Evolutionary conservation across 2,329 filamentous ascomycete species (phyloP).

Genomic region (Ophiostoma sp.): DNA sequence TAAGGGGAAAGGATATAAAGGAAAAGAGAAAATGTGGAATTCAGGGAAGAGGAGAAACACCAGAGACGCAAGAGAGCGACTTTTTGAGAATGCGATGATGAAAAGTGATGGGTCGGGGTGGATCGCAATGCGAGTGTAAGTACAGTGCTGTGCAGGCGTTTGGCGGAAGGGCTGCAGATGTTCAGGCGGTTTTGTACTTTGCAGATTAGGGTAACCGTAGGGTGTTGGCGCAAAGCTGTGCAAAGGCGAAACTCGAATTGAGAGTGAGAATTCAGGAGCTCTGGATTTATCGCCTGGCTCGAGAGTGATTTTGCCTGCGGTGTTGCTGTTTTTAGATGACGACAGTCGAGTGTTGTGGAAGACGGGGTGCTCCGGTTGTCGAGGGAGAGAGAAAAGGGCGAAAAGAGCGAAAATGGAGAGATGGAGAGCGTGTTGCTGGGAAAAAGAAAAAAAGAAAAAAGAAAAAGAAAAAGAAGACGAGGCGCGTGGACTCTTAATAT

Average conservation of each 20-base stretch:
- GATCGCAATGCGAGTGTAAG: conserved; percentile 11
- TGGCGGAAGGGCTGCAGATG: neutral
- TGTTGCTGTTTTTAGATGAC: neutral
- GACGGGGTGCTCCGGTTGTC: neutral
- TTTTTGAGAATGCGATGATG: conserved; percentile 1
- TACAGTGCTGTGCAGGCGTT: neutral
- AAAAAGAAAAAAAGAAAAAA: neutral
- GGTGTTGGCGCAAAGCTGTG: neutral
- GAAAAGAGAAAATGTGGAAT: neutral
- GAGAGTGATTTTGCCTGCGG: neutral
- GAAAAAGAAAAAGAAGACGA: neutral
- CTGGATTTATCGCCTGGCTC: neutral
- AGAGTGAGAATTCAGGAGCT: neutral
- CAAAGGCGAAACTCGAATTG: neutral
- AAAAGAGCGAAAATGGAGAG: neutral
- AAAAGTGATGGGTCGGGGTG: neutral
- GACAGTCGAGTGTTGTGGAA: neutral
- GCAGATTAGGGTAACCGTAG: neutral
- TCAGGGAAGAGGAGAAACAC: neutral
- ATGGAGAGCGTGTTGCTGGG: neutral
- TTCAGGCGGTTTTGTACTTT: conserved; percentile 1
- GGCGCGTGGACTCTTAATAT: conserved; percentile 1
- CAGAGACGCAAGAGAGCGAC: neutral
- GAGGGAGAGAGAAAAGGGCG: neutral
- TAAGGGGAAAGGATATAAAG: neutral